phyloP scores from a whole-genome alignment of 78 protist genomes.

The Chrysochromulina tobinii region DNA sequence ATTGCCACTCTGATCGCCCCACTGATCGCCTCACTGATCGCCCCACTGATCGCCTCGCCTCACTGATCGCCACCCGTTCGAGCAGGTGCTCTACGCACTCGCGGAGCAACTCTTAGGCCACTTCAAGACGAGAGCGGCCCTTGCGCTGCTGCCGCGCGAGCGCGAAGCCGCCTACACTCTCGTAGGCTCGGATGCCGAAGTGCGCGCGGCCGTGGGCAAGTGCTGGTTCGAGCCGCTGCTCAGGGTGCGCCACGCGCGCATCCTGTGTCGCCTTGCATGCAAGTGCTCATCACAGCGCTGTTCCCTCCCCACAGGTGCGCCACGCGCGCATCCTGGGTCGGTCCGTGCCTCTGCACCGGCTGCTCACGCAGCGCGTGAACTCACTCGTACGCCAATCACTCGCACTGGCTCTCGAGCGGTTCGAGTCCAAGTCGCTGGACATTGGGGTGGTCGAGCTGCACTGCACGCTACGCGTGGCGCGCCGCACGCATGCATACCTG shows the following conservation, averaged over 20 bases:
- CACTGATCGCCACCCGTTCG: background rate
- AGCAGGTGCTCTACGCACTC: conserved; percentile 59
- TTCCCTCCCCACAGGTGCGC: background rate
- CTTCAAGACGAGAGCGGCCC: conserved; percentile 68
- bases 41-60: background rate
- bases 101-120: conserved; percentile 65
- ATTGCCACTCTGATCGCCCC: background rate
- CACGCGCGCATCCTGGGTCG: conserved; percentile 68
- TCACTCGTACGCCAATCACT: conserved; percentile 53
- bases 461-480: conserved; percentile 35
- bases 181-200: too few species aligned
- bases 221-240: background rate
- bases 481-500: conserved; percentile 64
- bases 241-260: background rate
- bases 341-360: conserved; percentile 58
- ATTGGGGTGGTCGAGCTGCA: conserved; percentile 74
- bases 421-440: conserved; percentile 62
- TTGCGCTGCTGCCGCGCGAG: background rate
- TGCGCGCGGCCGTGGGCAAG: background rate
- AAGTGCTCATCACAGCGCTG: background rate
- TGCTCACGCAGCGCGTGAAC: conserved; percentile 80
- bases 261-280: conserved; percentile 66
- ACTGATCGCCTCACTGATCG: background rate
- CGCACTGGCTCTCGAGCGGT: conserved; percentile 72
- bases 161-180: background rate